Evolutionary conservation across 192 early-diverging fungal species (phyloP).

Genomic region (Coemansia sp.): DNA sequence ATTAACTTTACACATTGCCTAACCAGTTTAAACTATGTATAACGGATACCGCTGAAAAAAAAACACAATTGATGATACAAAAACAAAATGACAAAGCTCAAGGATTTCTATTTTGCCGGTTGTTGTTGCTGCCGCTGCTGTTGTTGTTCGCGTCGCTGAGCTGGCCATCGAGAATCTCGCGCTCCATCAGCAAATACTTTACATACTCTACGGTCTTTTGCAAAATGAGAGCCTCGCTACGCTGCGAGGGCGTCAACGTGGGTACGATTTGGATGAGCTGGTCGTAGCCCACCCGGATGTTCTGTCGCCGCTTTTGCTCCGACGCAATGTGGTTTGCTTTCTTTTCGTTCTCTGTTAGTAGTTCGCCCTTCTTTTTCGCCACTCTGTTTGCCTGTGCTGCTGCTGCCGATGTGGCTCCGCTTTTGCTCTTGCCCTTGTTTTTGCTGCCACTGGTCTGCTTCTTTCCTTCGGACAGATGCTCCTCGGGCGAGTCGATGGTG

Average conservation of each 20-base stretch:
- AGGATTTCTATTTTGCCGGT: too few species aligned
- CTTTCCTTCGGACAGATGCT: neutral
- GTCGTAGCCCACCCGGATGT: slow-evolving; percentile 88
- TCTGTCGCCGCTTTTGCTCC: slow-evolving; percentile 89
- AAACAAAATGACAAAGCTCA: too few species aligned
- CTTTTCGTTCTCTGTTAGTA: slow-evolving; percentile 88
- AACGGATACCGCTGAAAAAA: too few species aligned
- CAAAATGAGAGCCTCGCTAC: slow-evolving; percentile 81
- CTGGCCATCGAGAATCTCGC: slow-evolving; percentile 52
- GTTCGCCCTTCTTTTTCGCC: slow-evolving; percentile 59
- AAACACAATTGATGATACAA: too few species aligned
- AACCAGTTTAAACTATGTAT: too few species aligned
- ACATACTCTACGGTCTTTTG: slow-evolving; percentile 84
- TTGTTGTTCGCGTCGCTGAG: slow-evolving; percentile 18
- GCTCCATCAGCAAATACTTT: slow-evolving; percentile 61
- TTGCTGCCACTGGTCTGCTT: neutral
- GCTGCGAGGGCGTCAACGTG: slow-evolving; percentile 74
- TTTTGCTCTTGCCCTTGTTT: slow-evolving; percentile 1
- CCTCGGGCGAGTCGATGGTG: neutral
- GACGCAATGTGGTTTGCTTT: slow-evolving; percentile 94
- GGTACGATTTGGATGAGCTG: slow-evolving; percentile 87
- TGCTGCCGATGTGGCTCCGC: neutral
- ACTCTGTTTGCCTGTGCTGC: slow-evolving; percentile 12
- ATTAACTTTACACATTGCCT: too few species aligned
- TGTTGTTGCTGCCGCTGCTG: neutral